Percentiles rank a stretch among this genome's conserved stretches.
Conservation (phyloP, 2,329 filamentous ascomycete species). For the Botrytis hyacinthi region DNA sequence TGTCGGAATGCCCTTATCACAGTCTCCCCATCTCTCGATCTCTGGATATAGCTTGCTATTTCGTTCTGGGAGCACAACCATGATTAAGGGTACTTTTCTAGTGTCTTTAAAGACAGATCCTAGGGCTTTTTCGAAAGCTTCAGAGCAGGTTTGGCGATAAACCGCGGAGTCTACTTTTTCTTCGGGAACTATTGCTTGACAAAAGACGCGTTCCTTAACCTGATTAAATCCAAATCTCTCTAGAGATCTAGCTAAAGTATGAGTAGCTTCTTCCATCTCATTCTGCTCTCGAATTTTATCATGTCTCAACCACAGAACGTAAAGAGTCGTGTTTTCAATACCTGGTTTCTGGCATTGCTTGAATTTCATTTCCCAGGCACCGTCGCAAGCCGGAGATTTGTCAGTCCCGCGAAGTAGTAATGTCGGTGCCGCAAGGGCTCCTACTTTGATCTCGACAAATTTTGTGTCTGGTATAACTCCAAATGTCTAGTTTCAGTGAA, state of each 20-base stretch:
- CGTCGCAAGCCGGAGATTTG: fast-evolving
- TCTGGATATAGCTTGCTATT: neutral
- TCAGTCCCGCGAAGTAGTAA: neutral
- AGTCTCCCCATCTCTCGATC: neutral
- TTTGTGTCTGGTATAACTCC: neutral
- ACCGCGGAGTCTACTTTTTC: too few species aligned
- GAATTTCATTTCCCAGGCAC: neutral
- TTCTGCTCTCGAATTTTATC: too few species aligned
- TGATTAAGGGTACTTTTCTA: neutral
- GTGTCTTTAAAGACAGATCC: neutral
- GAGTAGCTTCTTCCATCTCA: neutral
- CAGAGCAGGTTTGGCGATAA: neutral
- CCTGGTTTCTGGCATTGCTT: neutral
- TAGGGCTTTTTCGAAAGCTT: neutral
- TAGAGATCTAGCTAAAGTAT: neutral
- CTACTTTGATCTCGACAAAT: neutral
- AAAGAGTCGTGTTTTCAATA: neutral
- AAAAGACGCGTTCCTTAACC: neutral
- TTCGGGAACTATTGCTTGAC: neutral
- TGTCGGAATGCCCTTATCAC: neutral
- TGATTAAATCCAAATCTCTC: neutral
- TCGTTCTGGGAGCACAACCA: neutral
- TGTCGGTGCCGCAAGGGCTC: neutral
- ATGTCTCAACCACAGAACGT: neutral
- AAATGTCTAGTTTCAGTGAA: neutral